These are phyloP conservation scores for Keithomyces neogunnii DNA, from an alignment of 2,329 filamentous ascomycete genomes.

Conservation along the genomic window DNA sequence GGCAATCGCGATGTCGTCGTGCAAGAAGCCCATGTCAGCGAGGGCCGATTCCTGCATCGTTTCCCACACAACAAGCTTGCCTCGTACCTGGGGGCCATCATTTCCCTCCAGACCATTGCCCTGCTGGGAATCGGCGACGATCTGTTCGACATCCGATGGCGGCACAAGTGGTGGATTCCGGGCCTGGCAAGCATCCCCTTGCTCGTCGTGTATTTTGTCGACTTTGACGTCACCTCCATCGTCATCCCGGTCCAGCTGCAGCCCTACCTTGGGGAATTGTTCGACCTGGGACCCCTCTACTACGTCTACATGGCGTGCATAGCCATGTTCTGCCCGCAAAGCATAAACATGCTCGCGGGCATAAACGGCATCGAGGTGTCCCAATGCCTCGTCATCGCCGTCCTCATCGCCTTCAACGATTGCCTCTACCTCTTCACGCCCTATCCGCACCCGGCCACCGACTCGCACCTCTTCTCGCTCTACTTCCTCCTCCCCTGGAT, in stretches of 20 bases:
- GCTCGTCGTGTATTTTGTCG: conserved; percentile 94
- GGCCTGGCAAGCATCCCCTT: conserved; percentile 89
- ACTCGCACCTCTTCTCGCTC: conserved; percentile 91
- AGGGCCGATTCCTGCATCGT: conserved; percentile 73
- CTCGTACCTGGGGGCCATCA: conserved; percentile 87
- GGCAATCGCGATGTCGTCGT: conserved; percentile 83
- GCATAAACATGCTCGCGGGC: conserved; percentile 99
- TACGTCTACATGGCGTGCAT: conserved; percentile 96
- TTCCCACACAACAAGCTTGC: conserved; percentile 97
- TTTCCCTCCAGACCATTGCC: conserved; percentile 83
- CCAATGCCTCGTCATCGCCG: conserved; percentile 84
- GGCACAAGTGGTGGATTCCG: conserved; percentile 97
- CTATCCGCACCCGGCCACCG: conserved; percentile 86
- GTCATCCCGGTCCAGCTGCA: conserved; percentile 83
- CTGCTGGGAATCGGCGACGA: conserved; percentile 93
- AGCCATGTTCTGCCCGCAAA: conserved; percentile 96
- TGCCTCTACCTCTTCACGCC: conserved; percentile 74
- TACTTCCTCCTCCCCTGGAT: conserved; percentile 93
- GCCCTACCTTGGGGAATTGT: conserved; percentile 72
- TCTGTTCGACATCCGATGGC: conserved; percentile 96
- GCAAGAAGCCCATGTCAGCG: conserved; percentile 46
- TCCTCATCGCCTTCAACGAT: conserved; percentile 80
- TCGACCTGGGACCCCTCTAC: conserved; percentile 78
- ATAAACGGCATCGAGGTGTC: conserved; percentile 97
- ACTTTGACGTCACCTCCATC: conserved; percentile 94